These are phyloP conservation scores for Neostapfia colusana DNA, from an alignment of 176 grass and related monocot genomes.

Conservation along the genomic window DNA sequence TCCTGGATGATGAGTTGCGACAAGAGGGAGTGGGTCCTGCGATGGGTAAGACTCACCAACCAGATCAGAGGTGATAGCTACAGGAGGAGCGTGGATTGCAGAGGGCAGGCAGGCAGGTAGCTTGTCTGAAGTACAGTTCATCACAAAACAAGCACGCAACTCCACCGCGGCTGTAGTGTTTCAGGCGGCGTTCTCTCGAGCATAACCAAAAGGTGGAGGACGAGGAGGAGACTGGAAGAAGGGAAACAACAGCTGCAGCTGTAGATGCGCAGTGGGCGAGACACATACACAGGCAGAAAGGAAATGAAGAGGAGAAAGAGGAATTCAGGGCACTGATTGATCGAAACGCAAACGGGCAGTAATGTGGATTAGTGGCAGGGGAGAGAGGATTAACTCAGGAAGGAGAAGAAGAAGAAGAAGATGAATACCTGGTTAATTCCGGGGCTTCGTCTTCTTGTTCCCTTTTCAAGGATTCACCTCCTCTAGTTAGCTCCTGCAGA, in stretches of 20 bases:
- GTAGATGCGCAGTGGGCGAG: background rate
- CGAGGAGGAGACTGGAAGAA: background rate
- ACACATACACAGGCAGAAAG: background rate
- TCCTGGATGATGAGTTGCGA: background rate
- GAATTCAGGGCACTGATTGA: background rate
- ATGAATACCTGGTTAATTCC: background rate
- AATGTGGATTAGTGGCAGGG: background rate
- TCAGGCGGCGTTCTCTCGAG: background rate
- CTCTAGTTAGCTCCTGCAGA: too few relatives aligned
- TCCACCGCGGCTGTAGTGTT: background rate
- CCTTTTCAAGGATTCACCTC: background rate
- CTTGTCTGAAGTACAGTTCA: background rate
- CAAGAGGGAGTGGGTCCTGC: conserved; percentile 7
- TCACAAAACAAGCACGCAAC: background rate
- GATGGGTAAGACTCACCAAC: background rate
- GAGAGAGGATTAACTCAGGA: background rate
- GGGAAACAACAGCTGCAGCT: background rate
- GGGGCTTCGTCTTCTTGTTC: background rate
- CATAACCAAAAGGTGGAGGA: background rate
- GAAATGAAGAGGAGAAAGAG: background rate
- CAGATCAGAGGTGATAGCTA: conserved; percentile 15
- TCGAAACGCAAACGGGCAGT: background rate
- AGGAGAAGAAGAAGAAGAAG: too few relatives aligned
- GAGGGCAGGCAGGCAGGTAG: background rate
- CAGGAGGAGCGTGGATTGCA: background rate